Evolutionary conservation across 257 asterid species (phyloP).

Genomic region (Solanum clarkiae): DNA sequence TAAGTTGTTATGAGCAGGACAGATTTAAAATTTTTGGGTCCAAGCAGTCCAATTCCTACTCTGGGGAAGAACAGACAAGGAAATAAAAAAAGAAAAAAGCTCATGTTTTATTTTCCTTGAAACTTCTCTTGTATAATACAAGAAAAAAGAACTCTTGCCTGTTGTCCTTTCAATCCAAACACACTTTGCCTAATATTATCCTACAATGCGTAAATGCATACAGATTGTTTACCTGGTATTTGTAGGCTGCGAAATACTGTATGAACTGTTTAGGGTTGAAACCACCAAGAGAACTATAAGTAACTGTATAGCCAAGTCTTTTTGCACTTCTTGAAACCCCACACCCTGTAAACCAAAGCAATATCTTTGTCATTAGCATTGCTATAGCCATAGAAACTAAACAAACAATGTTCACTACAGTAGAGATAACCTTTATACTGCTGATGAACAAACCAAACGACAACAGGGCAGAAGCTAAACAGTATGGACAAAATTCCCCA

Average conservation of each 20-base stretch:
- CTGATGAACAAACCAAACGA: constrained; percentile 72
- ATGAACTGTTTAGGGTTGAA: constrained; percentile 53
- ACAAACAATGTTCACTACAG: constrained; percentile 3
- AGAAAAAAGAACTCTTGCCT: neutral
- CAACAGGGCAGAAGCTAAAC: constrained; percentile 60
- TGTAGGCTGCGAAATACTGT: constrained; percentile 33
- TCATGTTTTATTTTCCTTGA: neutral
- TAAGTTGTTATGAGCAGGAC: neutral
- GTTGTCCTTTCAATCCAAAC: neutral
- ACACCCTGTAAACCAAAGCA: constrained; percentile 33
- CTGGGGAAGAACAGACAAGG: neutral
- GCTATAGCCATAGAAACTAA: neutral
- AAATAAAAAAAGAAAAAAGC: neutral
- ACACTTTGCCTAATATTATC: neutral
- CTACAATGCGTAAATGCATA: neutral
- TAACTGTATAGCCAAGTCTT: constrained; percentile 53
- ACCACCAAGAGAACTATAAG: constrained; percentile 55
- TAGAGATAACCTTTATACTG: constrained; percentile 47
- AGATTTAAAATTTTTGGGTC: neutral
- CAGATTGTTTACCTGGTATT: constrained; percentile 36
- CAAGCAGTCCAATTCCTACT: neutral
- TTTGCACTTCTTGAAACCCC: constrained; percentile 40
- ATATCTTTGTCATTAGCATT: neutral
- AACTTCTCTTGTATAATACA: neutral
- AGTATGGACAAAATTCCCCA: constrained; percentile 72